Evolutionary conservation across 257 asterid genomes (phyloP), one percentile per base, ranked within the genome.

Genomic region (Nicotiana obtusifolia): DNA sequence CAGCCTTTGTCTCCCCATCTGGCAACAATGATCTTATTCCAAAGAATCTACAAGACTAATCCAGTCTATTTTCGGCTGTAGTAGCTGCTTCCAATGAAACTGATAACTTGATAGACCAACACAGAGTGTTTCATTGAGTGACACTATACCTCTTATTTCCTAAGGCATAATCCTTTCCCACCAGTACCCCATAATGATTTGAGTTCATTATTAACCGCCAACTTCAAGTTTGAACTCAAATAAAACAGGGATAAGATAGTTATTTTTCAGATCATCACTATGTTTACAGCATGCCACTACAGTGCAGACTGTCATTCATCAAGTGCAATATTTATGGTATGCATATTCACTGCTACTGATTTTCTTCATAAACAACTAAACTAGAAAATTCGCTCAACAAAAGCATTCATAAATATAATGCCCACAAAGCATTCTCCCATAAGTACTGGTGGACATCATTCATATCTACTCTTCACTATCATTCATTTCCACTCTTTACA

Each of bases 71-170:
- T 49, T 75, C 17, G 28, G 64, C 80, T 49, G 64, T 8, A 7
- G 80, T 52, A 8, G 62, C 64, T 49, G 64, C 80, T 62, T 22
- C 78, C 80, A 24, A 16, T 4, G 30, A 64, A 49, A 49, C 80
- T 75, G 80, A 49, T 75, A 49, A 16, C 64, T 49, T 75, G 64
- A 52, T 49, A 52, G 28, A 75, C 80, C 80, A 75, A 49, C 47
- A 5, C 80, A 75, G 5, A 49, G 44, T 16, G 52, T 47, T 41
- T 4, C 5, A 1, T 44, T 16, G 80, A 52, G 80, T 49, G 59
- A 16, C 10, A 15, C 44, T 49, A 75, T 26, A 4, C 44, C n/a
- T 75, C 64, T 35, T 16, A 24, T 75, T 13, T 47, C 41, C 60
- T 19, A 47, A 15, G 64, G 64, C 47, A 75, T 10, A 49, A 75